Evolutionary conservation across 2,329 filamentous ascomycete genomes (phyloP), one percentile per base, ranked within the genome.

Genomic region (Ophiocordyceps camponoti-floridani): DNA sequence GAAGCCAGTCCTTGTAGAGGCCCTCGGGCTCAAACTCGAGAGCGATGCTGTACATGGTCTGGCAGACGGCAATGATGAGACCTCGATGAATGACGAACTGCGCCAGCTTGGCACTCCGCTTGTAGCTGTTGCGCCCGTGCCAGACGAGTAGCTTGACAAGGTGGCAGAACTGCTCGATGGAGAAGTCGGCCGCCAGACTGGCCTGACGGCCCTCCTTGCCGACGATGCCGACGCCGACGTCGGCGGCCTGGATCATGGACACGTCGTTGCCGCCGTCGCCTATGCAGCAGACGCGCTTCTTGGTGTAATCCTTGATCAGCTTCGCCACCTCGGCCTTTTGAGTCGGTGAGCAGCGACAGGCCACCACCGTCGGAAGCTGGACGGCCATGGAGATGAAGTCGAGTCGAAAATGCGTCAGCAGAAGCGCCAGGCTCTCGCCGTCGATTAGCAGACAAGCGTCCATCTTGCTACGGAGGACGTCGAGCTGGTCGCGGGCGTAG

Each of bases 61-160:
- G 91, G 55, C 88, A 95, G 27, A 96, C 87, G 45, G 78, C 82
- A 56, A 98, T 94, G 56, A 98, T 94, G 41, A 98, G 69, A 43
- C 91, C 91, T 55, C 91, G 83, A 59, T 98, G 93, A 54, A 98
- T 98, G 54, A 98, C 89, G 62, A 98, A 98, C 60, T 96, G 93
- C 1, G 85, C 87, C 23, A 98, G 75, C 64, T 98, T 98, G 27
- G 91, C 91, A 47, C 79, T 86, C 41, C 93, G 78, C 63, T 96
- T 96, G 70, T 98, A 98, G 53, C 82, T 89, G 64, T 98, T 98
- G 30, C 93, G 79, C 1, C 91, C 91, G 59, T 98, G 93, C 91
- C 93, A 98, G 35, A 98, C 87, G n/a, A 98, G 75, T 1, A 98
- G 73, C 62, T 96, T 98, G 43, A 89, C 94, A 18, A 98, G 67